Evolutionary conservation across 176 grass and related monocot genomes (phyloP).

Genomic region (Triticum dicoccoides): DNA sequence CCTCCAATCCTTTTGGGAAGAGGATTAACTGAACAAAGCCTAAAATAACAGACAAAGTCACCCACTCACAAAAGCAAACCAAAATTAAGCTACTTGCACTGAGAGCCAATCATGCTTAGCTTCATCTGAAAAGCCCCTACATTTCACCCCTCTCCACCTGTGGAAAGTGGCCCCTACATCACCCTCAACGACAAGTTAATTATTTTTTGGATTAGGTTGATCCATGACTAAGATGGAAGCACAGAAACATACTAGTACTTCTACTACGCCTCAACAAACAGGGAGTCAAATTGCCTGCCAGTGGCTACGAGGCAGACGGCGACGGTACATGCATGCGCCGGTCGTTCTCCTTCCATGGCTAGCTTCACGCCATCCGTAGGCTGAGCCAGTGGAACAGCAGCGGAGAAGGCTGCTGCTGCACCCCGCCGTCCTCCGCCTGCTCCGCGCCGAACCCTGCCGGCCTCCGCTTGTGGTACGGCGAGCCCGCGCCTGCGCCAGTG

Average conservation of each 20-base stretch:
- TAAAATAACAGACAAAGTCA: background rate
- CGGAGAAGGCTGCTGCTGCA: slow-evolving; percentile 37
- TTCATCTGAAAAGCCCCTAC: slow-evolving; percentile 7
- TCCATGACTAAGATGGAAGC: slow-evolving; percentile 18
- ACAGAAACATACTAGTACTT: slow-evolving; percentile 2
- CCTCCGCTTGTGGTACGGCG: slow-evolving; percentile 25
- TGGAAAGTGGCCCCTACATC: slow-evolving; percentile 17
- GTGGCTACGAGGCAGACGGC: background rate
- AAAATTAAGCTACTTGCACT: background rate
- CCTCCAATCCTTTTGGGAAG: no score
- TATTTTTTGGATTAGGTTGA: slow-evolving; percentile 31
- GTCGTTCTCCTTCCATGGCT: background rate
- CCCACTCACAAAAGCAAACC: background rate
- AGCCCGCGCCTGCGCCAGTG: background rate
- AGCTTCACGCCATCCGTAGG: slow-evolving; percentile 64
- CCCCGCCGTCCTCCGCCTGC: slow-evolving; percentile 31
- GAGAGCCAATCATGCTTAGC: background rate
- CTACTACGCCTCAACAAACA: slow-evolving; percentile 19
- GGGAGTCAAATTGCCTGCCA: slow-evolving; percentile 16
- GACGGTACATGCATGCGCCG: background rate
- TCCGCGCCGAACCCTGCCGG: slow-evolving; percentile 25
- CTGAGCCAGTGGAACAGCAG: slow-evolving; percentile 62
- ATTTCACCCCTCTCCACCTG: background rate
- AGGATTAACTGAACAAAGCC: no score
- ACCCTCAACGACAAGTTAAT: slow-evolving; percentile 7